Evolutionary conservation across 2,329 filamentous ascomycete species (phyloP).

Genomic region (Furcasterigmium sp.): DNA sequence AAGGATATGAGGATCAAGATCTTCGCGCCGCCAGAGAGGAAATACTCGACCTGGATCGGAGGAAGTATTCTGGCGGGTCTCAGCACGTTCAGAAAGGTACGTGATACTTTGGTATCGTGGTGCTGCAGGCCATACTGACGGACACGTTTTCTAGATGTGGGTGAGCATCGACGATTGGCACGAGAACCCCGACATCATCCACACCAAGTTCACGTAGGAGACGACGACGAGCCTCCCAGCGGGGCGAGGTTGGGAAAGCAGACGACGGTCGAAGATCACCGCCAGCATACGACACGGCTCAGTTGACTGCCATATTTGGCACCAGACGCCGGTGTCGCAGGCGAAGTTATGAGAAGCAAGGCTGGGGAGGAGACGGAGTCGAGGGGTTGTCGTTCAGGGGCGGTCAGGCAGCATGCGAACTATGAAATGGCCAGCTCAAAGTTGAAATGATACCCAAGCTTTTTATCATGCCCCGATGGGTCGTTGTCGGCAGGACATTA

Average conservation of each 20-base stretch:
- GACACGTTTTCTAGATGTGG: slow-evolving; percentile 72
- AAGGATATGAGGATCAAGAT: slow-evolving; percentile 99
- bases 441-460: slow-evolving; percentile 33
- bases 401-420: slow-evolving; percentile 5
- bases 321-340: too few species aligned
- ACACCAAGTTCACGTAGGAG: slow-evolving; percentile 82
- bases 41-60: slow-evolving; percentile 99
- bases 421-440: slow-evolving; percentile 14
- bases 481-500: too few species aligned
- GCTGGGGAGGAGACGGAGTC: slow-evolving; percentile 1
- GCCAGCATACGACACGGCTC: background rate
- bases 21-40: slow-evolving; percentile 92
- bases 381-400: slow-evolving; percentile 5
- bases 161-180: slow-evolving; percentile 99
- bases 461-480: slow-evolving; percentile 9
- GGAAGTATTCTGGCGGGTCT: slow-evolving; percentile 94
- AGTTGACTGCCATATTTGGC: too few species aligned
- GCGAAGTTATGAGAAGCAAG: background rate
- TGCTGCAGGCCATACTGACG: background rate
- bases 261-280: background rate
- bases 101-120: slow-evolving; percentile 17
- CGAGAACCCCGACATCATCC: slow-evolving; percentile 98
- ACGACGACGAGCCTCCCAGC: background rate
- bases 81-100: slow-evolving; percentile 96
- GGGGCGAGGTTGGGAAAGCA: too few species aligned